A percentile compares a stretch with the other conserved stretches of the same genome.
Evolutionary conservation across 345 rosid species (phyloP).

Genomic region (Mangifera indica): DNA sequence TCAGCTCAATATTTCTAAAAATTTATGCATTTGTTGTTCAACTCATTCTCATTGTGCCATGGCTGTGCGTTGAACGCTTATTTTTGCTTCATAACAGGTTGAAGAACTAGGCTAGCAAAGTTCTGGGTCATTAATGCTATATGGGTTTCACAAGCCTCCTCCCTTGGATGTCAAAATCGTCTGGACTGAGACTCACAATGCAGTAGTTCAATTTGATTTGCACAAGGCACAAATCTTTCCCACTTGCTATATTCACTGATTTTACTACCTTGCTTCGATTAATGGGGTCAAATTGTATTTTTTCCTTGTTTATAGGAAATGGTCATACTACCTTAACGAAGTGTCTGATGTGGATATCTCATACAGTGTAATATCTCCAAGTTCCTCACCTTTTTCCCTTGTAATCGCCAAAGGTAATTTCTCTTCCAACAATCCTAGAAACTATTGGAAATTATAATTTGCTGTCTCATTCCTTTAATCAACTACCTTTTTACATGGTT

Average conservation of each 20-base stretch:
- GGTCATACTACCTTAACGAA: constrained; percentile 51
- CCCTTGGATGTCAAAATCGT: constrained; percentile 34
- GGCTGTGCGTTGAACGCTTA: background rate
- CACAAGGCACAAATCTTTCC: constrained; percentile 40
- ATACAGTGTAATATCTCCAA: constrained; percentile 40
- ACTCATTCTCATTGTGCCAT: background rate
- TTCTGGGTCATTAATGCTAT: constrained; percentile 35
- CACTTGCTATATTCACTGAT: background rate
- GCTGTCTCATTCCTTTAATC: background rate
- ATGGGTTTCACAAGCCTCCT: constrained; percentile 47
- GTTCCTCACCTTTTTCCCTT: constrained; percentile 43
- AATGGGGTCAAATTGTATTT: background rate
- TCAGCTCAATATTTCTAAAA: constrained; percentile 47
- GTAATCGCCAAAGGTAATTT: constrained; percentile 53
- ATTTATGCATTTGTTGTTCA: background rate
- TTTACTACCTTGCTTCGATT: background rate
- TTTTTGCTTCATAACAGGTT: constrained; percentile 33
- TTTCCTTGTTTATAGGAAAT: constrained; percentile 40
- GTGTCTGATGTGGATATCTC: constrained; percentile 47
- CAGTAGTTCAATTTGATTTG: constrained; percentile 32
- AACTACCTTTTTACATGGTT: background rate
- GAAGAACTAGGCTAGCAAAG: constrained; percentile 29
- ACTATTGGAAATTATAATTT: background rate
- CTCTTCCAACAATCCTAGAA: background rate
- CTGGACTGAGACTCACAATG: constrained; percentile 44